Evolutionary conservation across 305 asterid genomes (phyloP).

Genomic region (Caryopteris hybrid): DNA sequence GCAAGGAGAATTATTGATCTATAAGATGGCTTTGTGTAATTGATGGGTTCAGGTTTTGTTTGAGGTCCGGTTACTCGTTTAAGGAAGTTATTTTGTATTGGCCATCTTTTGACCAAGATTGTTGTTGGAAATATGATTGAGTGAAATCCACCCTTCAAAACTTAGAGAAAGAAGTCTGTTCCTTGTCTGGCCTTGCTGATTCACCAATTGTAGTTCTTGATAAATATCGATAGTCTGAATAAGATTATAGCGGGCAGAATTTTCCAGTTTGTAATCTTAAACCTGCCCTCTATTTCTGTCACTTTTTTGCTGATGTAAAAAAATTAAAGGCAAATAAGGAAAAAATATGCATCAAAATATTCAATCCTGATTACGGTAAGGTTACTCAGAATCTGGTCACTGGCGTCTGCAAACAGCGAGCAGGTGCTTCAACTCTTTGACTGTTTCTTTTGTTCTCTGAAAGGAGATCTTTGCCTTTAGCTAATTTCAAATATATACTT

Average conservation of each 20-base stretch:
- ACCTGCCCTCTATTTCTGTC: slow-evolving; percentile 2
- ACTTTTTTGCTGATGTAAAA: background rate
- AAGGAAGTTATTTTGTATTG: slow-evolving; percentile 1
- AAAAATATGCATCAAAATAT: background rate
- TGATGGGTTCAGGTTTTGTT: slow-evolving; percentile 2
- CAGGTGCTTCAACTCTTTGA: too few relatives aligned
- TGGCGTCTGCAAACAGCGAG: too few relatives aligned
- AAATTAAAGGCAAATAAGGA: background rate
- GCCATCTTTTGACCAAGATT: background rate
- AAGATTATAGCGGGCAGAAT: background rate
- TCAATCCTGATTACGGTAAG: background rate
- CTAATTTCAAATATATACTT: background rate
- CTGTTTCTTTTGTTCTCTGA: too few relatives aligned
- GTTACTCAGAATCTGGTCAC: too few relatives aligned
- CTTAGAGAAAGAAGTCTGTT: background rate
- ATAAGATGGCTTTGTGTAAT: background rate
- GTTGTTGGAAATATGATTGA: background rate
- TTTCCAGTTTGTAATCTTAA: background rate
- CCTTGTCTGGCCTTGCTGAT: slow-evolving; percentile 7
- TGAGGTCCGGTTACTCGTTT: background rate
- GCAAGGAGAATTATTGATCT: background rate
- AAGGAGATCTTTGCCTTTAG: too few relatives aligned
- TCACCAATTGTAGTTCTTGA: background rate
- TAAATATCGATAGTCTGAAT: background rate
- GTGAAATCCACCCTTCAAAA: slow-evolving; percentile 2